Base-by-base conservation (phyloP, 1,284 basidiomycete species). In the Inonotus hispidus region DNA sequence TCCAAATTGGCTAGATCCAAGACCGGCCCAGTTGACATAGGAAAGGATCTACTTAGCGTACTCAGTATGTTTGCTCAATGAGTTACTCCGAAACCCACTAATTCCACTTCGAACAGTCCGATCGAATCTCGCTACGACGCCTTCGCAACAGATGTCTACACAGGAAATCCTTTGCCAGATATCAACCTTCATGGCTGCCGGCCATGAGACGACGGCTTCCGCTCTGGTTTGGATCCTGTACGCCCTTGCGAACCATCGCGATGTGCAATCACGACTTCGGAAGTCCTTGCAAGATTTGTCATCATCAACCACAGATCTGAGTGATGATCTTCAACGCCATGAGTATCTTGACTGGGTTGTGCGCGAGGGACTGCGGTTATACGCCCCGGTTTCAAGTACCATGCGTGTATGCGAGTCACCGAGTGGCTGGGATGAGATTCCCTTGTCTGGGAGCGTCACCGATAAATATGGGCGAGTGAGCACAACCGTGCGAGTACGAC, bases 141-240 rank as follows among this genome's bases (percentile, higher is more conserved):
- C 77, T 0, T 74, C 75, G 0, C 81, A 88, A 68, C 76, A 77
- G 23, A 80, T 93, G 77, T 80, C 81, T 7, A 80, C 83, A 47
- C 74, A 78, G 14, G 89, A 93, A 68, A 82, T 89, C 2, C 74
- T 87, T 27, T 87, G 82, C 61, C 89, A 92, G 71, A 89, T 93
- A 64, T 84, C 85, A 7, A 92, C 88, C 0, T 90, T 93, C 70
- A 79, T 93, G 53, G 79, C 83, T n/a, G 83, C 83, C 1, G 82
- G 84, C 19, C 79, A 85, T 71, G 85, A 88, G 68, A 85, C 82
- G 3, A 80, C 79, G 16, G 73, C 79, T 0, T 85, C 83, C 0
- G 84, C 87, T 0, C 74, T 90, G 0, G 82, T 86, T 3, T 94
- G 90, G 90, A 83, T 81, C 60, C 73, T 92, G 1, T 87, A 86